phyloP scores from a whole-genome alignment of 441 rosid genomes.

The Omphalea diandra region DNA sequence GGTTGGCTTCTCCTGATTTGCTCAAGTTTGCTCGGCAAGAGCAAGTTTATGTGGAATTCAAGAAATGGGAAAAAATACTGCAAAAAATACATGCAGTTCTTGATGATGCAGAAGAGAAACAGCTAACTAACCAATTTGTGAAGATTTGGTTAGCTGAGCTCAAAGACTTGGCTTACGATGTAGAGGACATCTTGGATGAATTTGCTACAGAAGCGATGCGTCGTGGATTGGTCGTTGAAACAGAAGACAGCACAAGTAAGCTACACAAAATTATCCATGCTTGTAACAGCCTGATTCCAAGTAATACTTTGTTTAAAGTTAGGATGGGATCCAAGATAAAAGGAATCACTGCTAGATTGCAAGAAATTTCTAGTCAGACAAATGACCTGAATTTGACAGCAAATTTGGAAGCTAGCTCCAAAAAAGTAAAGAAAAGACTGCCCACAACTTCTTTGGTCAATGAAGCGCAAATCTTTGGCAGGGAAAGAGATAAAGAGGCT shows the following conservation, averaged over 20 bases:
- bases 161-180: constrained; percentile 29
- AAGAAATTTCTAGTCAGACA: not conserved
- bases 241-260: constrained; percentile 10
- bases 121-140: constrained; percentile 15
- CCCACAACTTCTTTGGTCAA: constrained; percentile 22
- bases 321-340: constrained; percentile 3
- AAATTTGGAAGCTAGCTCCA: not conserved
- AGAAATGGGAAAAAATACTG: constrained; percentile 14
- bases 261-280: not conserved
- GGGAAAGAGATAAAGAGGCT: constrained; percentile 15
- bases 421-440: not conserved
- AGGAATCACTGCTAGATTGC: constrained; percentile 5
- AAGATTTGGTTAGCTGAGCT: constrained; percentile 31
- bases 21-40: constrained; percentile 18
- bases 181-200: constrained; percentile 22
- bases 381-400: not conserved
- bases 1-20: constrained; percentile 18
- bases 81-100: constrained; percentile 17
- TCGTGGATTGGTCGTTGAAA: not conserved
- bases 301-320: not conserved
- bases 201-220: constrained; percentile 18
- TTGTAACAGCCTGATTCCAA: not conserved
- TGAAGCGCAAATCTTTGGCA: constrained; percentile 16
- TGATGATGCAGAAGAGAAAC: constrained; percentile 32
- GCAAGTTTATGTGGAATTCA: constrained; percentile 16